Evolutionary conservation across 768 basidiomycete species (phyloP), one percentile per base, ranked within the genome.

Genomic region (Candolleomyces eurysporus): DNA sequence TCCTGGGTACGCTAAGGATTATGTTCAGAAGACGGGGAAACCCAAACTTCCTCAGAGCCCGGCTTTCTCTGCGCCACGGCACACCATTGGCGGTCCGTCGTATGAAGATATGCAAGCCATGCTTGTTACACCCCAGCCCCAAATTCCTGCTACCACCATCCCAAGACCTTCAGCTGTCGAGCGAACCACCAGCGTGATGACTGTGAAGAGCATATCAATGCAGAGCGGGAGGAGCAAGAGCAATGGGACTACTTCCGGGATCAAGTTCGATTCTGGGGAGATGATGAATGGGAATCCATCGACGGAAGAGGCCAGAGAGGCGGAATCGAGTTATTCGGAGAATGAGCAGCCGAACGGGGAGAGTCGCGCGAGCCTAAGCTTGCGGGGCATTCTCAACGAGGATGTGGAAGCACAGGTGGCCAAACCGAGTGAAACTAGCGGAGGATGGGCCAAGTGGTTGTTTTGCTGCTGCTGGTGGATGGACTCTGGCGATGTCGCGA

Each of bases 1-100:
- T 0, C 90, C 91, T 43, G 91, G 91, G 16, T 79, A 81, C 66
- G 91, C 91, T 6, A 73, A 70, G 73, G 80, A 91, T 65, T 91
- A 72, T 59, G 86, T 75, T 39, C 42, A 21, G 57, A 46, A 53
- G 40, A 39, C 40, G 57, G n/a, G 32, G 53, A n/a, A 48, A 50
- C n/a, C 16, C 21, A 46, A 46, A 61, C 17, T 42, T 45, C 19
- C 36, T 53, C 11, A 16, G 48, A 2, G 16, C 53, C 8, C 4
- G 45, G 4, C 57, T 48, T 14, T 63, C 50, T 21, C 45, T 49
- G 6, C 26, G 45, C 19, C 57, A 56, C 9, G 5, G 32, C 17
- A 73, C 16, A 72, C 71, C 8, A 71, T 81, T 16, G 78, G 73
- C 13, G 79, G 82, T 1, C 79, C 76, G 2, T 76, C 79, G 2